A percentile compares a stretch with the other conserved stretches of the same genome.
phyloP scores from a whole-genome alignment of 2,329 filamentous ascomycete genomes.

The Penicillium sumatraense region DNA sequence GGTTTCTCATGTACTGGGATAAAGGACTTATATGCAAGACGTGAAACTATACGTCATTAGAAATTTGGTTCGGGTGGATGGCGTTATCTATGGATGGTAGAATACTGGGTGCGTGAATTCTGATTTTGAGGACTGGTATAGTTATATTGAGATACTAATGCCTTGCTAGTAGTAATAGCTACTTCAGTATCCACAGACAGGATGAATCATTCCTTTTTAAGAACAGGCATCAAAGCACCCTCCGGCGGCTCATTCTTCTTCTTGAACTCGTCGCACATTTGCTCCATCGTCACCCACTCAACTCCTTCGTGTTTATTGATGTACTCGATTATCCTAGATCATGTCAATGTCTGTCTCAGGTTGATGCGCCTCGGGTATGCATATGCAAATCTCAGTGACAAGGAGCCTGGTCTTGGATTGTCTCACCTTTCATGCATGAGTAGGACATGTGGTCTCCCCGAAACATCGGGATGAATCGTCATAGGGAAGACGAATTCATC shows the following conservation, averaged over 20 bases:
- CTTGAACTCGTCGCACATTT: conserved; percentile 76
- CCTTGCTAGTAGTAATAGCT: too few relatives aligned
- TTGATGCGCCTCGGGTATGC: too few relatives aligned
- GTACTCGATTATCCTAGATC: conserved; percentile 63
- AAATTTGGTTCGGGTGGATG: too few relatives aligned
- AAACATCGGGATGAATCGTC: conserved; percentile 76
- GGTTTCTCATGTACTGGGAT: too few relatives aligned
- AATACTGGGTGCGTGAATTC: too few relatives aligned
- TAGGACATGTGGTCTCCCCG: conserved; percentile 71
- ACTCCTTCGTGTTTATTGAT: conserved; percentile 65
- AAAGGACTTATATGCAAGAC: too few relatives aligned
- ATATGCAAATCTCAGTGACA: too few relatives aligned
- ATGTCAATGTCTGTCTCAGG: conserved; percentile 1
- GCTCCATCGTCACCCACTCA: conserved; percentile 61
- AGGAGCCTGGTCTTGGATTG: too few relatives aligned
- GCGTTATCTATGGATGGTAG: too few relatives aligned
- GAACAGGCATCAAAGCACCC: conserved; percentile 32
- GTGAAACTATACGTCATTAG: too few relatives aligned
- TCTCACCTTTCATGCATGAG: conserved; percentile 72
- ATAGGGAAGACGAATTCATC: conserved; percentile 79
- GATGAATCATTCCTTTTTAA: background rate
- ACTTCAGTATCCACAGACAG: background rate
- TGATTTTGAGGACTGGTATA: too few relatives aligned
- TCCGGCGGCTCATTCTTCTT: conserved; percentile 29
- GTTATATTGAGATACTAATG: too few relatives aligned